Evolutionary conservation across 106 monocot species (phyloP), one percentile per base, ranked within the genome.

Genomic region (Acanthochlamys bracteata): DNA sequence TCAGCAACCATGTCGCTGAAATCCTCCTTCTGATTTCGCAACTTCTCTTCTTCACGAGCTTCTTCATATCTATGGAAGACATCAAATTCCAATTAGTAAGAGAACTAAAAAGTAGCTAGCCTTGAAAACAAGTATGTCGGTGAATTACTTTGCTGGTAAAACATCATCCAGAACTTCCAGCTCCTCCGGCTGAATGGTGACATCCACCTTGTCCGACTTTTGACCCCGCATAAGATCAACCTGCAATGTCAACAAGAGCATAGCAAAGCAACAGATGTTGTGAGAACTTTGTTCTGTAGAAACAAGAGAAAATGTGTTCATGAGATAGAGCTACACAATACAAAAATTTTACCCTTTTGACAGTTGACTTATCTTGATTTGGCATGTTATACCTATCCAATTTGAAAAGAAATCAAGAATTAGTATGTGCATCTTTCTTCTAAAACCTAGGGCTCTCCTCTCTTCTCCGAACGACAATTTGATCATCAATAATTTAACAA

Each of bases 1-100:
- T 98, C 98, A 20, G 98, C 98, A 68, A 98, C 98, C 88, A 98
- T 85, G 66, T 98, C 98, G 16, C 98, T 98, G 77, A 98, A 98
- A 57, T 98, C 98, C 64, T 98, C 92, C 65, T 92, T 92, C 72
- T 98, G 91, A 66, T 98, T 92, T 58, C 98, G 88, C 24, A 88
- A 64, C 67, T 92, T 98, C 73, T 92, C 98, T 53, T 92, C 98
- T 58, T 98, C 98, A 46, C 98, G 64, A 57, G 98, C 98, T 81
- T 98, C 98, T 66, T 88, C 92, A 12, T 98, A 98, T 71, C 98
- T 98, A 72, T 21, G 12, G 20, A 24, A 69, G 13, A 49, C 17
- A 14, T 49, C 49, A 13, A 80, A 33, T 17, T 20, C 13, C 40
- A 45, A 19, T 11, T 24, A 45, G 42, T 22, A 55, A 55, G 20